Percentiles rank a stretch among this genome's conserved stretches.
phyloP scores from a whole-genome alignment of 257 asterid species.

The Solanum microdontum region DNA sequence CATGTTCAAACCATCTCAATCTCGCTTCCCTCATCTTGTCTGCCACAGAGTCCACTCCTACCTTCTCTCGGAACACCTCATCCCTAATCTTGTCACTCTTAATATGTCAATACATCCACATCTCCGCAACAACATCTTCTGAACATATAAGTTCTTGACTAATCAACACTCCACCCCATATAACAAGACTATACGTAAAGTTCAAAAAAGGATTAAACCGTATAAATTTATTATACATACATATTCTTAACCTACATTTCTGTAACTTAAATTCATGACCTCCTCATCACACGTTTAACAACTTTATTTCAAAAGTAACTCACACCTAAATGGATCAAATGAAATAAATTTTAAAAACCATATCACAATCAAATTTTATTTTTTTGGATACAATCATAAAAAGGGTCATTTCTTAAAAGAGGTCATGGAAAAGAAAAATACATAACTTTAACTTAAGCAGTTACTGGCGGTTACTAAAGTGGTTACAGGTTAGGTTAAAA shows the following conservation, averaged over 20 bases:
- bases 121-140: background rate
- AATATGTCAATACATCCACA: background rate
- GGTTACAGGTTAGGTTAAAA: constrained; percentile 10
- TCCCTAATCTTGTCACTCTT: background rate
- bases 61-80: background rate
- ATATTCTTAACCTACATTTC: background rate
- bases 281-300: background rate
- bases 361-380: background rate
- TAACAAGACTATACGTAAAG: background rate
- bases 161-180: no score
- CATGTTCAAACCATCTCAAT: background rate
- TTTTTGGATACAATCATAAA: background rate
- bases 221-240: background rate
- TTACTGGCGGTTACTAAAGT: constrained; percentile 32
- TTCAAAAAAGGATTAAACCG: no score
- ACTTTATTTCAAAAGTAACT: background rate
- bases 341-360: background rate
- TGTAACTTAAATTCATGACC: background rate
- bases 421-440: background rate
- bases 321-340: background rate
- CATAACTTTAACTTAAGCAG: constrained; percentile 15
- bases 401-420: background rate
- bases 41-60: background rate
- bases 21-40: background rate
- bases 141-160: background rate